Evolutionary conservation across 805 yeast species (phyloP), one percentile per base, ranked within the genome.

Genomic region (Schwanniomyces sp.): DNA sequence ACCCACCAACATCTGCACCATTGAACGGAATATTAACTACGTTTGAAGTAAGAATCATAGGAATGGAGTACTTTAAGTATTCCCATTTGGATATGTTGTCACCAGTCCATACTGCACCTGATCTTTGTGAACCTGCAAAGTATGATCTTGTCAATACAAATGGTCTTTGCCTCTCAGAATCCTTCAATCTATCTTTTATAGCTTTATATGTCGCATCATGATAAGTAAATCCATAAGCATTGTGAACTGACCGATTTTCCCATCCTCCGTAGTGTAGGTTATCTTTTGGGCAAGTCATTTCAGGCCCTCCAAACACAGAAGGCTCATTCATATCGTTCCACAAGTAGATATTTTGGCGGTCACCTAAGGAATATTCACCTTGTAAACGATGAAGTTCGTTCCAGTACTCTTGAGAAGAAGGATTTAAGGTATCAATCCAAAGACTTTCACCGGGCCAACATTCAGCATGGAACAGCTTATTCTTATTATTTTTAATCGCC

Each of bases 301-400:
- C 99, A 1, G 98, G 96, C 1, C 98, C 99, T 55, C 85, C 81
- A 63, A 94, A 94, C 4, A 94, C 86, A 0, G 97, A 89, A 1
- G 98, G 97, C 68, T 94, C 99, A 67, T 88, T 89, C 99, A 94
- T 94, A 64, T 94, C 99, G 65, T 92, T 94, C 99, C 99, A 94
- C 14, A 94, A 70, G 58, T 85, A 85, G 40, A 90, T 65, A 59
- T 94, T 94, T 71, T 7, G 86, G 79, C 80, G 45, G 75, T 71
- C 44, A 78, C 72, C 56, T 64, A 53, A 72, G 53, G 39, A 71
- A 36, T 62, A 58, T 1, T 66, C 59, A 4, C 73, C 61, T 8
- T 84, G 82, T 47, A 75, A 72, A 18, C 61, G 62, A 58, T 79
- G 82, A 41, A 81, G 75, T 2, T 65, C 50, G 41, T 69, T 69